Evolutionary conservation across 2,329 filamentous ascomycete species (phyloP).

Genomic region (Phyllosticta citribraziliensis): DNA sequence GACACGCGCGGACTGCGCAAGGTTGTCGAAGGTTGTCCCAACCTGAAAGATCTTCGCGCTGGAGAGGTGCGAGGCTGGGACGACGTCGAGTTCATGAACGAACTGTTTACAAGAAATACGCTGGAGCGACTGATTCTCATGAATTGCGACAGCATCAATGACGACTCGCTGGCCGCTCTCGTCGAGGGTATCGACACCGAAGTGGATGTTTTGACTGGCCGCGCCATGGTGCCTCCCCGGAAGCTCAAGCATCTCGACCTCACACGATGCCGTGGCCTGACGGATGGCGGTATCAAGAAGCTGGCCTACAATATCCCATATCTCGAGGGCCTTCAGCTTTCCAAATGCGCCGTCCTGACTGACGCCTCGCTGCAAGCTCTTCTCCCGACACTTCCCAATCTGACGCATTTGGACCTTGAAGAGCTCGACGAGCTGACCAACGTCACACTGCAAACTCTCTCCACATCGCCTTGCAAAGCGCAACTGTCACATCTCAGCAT

Average conservation of each 20-base stretch:
- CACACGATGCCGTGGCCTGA: constrained; percentile 66
- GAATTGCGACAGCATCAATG: constrained; percentile 68
- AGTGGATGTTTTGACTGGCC: constrained; percentile 69
- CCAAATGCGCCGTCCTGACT: constrained; percentile 63
- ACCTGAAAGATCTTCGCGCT: constrained; percentile 68
- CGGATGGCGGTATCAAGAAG: constrained; percentile 58
- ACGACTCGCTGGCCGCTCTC: constrained; percentile 63
- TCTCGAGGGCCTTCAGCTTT: constrained; percentile 74
- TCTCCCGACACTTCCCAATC: constrained; percentile 61
- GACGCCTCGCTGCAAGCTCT: constrained; percentile 64
- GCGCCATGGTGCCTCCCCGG: constrained; percentile 65
- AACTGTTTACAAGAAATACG: constrained; percentile 69
- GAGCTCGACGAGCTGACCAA: constrained; percentile 74
- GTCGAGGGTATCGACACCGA: constrained; percentile 67
- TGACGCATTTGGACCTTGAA: constrained; percentile 85
- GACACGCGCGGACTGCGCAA: constrained; percentile 65
- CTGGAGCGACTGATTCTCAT: constrained; percentile 75
- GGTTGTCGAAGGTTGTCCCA: constrained; percentile 63
- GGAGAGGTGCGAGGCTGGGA: constrained; percentile 76
- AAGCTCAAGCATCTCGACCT: constrained; percentile 77
- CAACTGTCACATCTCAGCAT: constrained; percentile 72
- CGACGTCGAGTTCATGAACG: constrained; percentile 58
- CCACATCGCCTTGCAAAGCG: constrained; percentile 63
- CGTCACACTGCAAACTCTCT: constrained; percentile 60
- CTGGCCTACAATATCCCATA: constrained; percentile 67